phyloP scores from a whole-genome alignment of 2,329 filamentous ascomycete genomes.

The Pseudogymnoascus pannorum region DNA sequence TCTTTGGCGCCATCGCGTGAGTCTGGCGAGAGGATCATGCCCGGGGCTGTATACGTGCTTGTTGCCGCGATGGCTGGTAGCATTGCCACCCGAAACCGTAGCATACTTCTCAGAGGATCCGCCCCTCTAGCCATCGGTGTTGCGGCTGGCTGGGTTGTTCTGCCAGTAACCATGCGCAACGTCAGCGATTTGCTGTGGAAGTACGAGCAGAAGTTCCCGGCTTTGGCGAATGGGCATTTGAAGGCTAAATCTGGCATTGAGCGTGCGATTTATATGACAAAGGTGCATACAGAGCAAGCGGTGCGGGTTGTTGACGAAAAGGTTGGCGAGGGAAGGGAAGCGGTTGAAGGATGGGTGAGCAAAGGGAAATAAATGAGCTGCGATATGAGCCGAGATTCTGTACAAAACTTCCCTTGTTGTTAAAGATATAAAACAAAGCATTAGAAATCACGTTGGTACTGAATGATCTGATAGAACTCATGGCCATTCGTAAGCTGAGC shows the following conservation, averaged over 20 bases:
- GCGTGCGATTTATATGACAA: conserved; percentile 65
- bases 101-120: conserved; percentile 69
- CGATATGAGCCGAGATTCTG: not conserved
- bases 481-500: not conserved
- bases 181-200: conserved; percentile 79
- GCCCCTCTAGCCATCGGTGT: conserved; percentile 75
- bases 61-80: conserved; percentile 92
- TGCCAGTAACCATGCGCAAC: conserved; percentile 88
- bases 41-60: conserved; percentile 83
- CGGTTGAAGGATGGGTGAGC: conserved; percentile 81
- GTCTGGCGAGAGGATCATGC: conserved; percentile 81
- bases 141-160: conserved; percentile 72
- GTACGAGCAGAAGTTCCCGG: conserved; percentile 86
- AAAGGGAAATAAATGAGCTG: conserved; percentile 50
- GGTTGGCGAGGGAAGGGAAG: conserved; percentile 66
- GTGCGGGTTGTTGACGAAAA: conserved; percentile 71
- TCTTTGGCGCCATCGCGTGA: conserved; percentile 80
- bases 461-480: not conserved
- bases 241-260: conserved; percentile 60
- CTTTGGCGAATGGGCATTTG: conserved; percentile 73
- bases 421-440: not conserved
- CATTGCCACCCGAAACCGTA: conserved; percentile 83
- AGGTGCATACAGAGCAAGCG: conserved; percentile 64
- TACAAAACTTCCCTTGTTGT: conserved; percentile 9
- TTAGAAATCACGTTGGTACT: not conserved